phyloP scores from a whole-genome alignment of 352 stramenopile species.

The Peronospora farinosa region DNA sequence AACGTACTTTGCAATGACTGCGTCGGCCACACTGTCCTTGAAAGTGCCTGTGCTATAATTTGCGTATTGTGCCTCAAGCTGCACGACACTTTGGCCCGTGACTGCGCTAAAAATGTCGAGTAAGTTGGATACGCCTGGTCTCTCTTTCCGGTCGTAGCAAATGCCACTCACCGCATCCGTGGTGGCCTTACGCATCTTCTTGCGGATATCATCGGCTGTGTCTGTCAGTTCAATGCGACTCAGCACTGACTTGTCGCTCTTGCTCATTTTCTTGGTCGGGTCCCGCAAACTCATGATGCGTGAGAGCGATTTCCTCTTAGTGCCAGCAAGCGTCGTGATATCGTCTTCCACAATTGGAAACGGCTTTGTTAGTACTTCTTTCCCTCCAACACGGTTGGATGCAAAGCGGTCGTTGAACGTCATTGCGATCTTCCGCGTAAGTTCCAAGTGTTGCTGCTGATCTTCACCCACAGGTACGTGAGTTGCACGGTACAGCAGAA shows the following conservation, averaged over 20 bases:
- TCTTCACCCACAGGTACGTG: slow-evolving; percentile 98
- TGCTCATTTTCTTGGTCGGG: slow-evolving; percentile 98
- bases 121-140: slow-evolving; percentile 94
- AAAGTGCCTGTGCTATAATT: slow-evolving; percentile 84
- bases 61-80: slow-evolving; percentile 59
- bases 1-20: slow-evolving; percentile 89
- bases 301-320: slow-evolving; percentile 41
- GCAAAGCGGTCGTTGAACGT: slow-evolving; percentile 96
- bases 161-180: slow-evolving; percentile 81
- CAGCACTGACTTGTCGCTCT: slow-evolving; percentile 88
- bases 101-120: slow-evolving; percentile 87
- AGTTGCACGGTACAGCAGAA: slow-evolving; percentile 96
- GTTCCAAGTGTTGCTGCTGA: slow-evolving; percentile 97
- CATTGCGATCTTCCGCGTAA: slow-evolving; percentile 94
- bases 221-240: slow-evolving; percentile 94
- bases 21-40: slow-evolving; percentile 93
- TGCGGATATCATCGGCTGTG: slow-evolving; percentile 53
- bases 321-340: slow-evolving; percentile 18
- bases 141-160: slow-evolving; percentile 85
- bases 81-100: slow-evolving; percentile 68
- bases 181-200: slow-evolving; percentile 87
- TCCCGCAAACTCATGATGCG: slow-evolving; percentile 97
- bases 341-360: slow-evolving; percentile 44
- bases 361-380: slow-evolving; percentile 53
- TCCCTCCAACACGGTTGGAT: slow-evolving; percentile 11